Base-by-base conservation (phyloP, 495 filamentous ascomycete species). In the Penicillium goetzii region DNA sequence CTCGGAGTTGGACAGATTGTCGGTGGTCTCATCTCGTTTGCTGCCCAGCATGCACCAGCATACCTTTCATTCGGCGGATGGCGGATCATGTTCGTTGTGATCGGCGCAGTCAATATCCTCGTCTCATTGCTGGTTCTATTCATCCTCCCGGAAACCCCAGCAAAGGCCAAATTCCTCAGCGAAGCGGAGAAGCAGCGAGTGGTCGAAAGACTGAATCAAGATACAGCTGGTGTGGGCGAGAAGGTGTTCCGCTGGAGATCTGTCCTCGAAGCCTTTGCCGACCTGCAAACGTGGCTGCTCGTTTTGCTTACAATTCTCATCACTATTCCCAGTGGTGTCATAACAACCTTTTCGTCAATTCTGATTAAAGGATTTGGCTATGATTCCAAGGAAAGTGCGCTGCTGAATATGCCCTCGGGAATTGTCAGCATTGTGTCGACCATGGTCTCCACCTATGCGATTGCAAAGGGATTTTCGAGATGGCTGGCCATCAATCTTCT, bases 331-430 rank as follows among this genome's bases (percentile, higher is more conserved):
- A 83, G 80, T 51, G 82, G 83, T 9, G 82, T 81, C 0, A 73
- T 84, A 25, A 81, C 80, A 0, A 83, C 81, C 36, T 85, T 83
- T 64, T 78, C 77, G 0, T 65, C 75, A 0, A 80, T 83, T 38
- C 70, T 85, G 8, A 80, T 84, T 25, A 76, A 72, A 6, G 76
- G 72, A 6, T 83, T 83, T 56, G 82, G 81, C 3, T 82, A 76
- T 51, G 69, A 69, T 8, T 72, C 74, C 7, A 70, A 71, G 58
- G 53, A 79, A 47, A 73, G 83, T 4, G 83, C 85, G 2, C 75
- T 89, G 21, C 80, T 90, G n/a, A 89, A 89, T 53, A 89, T 85
- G 64, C 86, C 87, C 0, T 87, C 84, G 21, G 87, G 88, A 1
- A 71, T 83, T 10, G 78, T 89, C 30, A 84, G 83, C 58, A 85